These are phyloP conservation scores for Daphne laureola DNA, from an alignment of 441 rosid species.

Conservation along the genomic window DNA sequence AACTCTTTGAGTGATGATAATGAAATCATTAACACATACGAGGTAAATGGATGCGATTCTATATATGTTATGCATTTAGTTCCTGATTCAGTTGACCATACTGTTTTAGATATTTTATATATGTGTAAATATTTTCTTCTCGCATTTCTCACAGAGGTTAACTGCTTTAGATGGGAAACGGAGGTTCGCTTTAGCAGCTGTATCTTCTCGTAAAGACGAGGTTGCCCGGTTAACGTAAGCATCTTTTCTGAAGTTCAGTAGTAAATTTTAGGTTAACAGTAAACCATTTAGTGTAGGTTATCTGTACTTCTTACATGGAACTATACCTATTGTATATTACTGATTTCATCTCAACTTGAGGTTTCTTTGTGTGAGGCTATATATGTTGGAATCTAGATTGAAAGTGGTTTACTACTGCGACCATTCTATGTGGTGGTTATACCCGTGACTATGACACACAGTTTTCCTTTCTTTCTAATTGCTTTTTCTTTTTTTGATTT, in stretches of 20 bases:
- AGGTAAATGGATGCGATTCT: conserved; percentile 34
- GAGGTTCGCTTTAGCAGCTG: conserved; percentile 91
- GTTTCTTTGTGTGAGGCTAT: too few species aligned
- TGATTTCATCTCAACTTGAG: too few species aligned
- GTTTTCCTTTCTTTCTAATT: too few species aligned
- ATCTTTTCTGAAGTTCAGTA: conserved; percentile 16
- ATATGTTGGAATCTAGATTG: too few species aligned
- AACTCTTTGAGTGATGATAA: conserved; percentile 84
- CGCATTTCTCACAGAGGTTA: conserved; percentile 50
- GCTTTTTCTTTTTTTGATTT: too few species aligned
- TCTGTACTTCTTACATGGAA: too few species aligned
- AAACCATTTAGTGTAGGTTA: too few species aligned
- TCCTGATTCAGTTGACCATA: conserved; percentile 8
- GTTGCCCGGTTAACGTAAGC: conserved; percentile 80
- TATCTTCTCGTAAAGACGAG: conserved; percentile 74
- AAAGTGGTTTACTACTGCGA: too few species aligned
- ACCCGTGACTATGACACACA: too few species aligned
- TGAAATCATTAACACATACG: conserved; percentile 81
- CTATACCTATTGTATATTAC: too few species aligned
- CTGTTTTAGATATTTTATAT: conserved; percentile 2
- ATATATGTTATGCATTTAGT: not conserved
- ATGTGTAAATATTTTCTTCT: conserved; percentile 8
- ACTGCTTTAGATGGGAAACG: conserved; percentile 95
- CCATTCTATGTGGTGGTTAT: too few species aligned
- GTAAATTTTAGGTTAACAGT: conserved; percentile 4